These are phyloP conservation scores for Coffea humblotiana DNA, from an alignment of 305 asterid genomes.

Conservation along the genomic window DNA sequence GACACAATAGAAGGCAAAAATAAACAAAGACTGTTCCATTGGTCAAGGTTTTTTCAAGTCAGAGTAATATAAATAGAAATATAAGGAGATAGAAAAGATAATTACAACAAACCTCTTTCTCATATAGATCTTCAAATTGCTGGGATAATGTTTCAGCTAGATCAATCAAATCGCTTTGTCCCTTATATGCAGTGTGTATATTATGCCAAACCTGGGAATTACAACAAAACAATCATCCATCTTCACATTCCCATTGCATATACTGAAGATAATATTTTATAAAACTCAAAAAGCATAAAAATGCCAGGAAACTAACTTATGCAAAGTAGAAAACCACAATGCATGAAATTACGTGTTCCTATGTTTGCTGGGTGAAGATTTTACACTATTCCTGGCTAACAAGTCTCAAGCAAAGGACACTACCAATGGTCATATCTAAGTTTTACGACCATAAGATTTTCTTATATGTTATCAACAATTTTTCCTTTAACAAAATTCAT, in stretches of 20 bases:
- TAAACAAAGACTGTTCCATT: background rate
- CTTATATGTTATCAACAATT: background rate
- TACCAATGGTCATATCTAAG: background rate
- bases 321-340: background rate
- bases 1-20: background rate
- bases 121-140: slow-evolving; percentile 70
- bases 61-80: slow-evolving; percentile 1
- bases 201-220: slow-evolving; percentile 69
- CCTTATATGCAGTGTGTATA: slow-evolving; percentile 63
- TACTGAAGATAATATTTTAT: background rate
- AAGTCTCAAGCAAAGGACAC: background rate
- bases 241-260: slow-evolving; percentile 10
- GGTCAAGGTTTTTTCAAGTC: slow-evolving; percentile 12
- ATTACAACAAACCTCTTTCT: slow-evolving; percentile 63
- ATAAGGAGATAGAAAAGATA: background rate
- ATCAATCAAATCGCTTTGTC: slow-evolving; percentile 57
- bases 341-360: background rate
- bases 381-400: background rate
- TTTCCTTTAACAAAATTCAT: background rate
- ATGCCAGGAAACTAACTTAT: background rate
- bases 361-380: background rate
- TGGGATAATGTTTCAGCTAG: slow-evolving; percentile 60
- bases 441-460: background rate
- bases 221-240: slow-evolving; percentile 22
- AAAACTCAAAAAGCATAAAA: background rate